A percentile compares a stretch with the other conserved stretches of the same genome.
Conservation (phyloP, 257 asterid genomes). For the Nicotiana otophora region DNA sequence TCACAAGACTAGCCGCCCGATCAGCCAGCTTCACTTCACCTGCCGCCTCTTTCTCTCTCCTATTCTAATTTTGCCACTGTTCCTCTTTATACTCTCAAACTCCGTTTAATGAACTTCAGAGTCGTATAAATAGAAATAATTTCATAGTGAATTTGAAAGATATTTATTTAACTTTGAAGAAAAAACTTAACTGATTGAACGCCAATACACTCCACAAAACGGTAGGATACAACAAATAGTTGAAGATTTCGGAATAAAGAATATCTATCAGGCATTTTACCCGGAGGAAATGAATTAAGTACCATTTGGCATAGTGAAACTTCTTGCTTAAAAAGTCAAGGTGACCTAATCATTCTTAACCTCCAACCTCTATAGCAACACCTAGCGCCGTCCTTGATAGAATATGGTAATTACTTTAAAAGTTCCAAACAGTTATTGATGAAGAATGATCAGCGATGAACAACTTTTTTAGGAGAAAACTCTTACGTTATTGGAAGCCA, state of each 20-base stretch:
- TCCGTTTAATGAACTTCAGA: not conserved
- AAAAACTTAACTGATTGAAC: no score
- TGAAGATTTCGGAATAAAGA: no score
- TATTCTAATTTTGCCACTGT: not conserved
- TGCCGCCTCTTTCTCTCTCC: not conserved
- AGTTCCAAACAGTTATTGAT: not conserved
- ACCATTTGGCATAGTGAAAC: no score
- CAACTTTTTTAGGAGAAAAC: not conserved
- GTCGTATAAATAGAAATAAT: no score
- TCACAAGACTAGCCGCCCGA: slow-evolving; percentile 31
- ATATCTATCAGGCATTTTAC: no score
- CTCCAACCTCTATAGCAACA: not conserved
- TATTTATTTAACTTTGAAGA: no score
- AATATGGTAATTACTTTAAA: not conserved
- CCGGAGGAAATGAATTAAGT: no score
- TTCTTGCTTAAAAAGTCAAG: not conserved
- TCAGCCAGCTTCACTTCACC: slow-evolving; percentile 14
- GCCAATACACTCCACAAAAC: no score
- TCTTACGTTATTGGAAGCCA: slow-evolving; percentile 1
- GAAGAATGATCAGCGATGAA: not conserved
- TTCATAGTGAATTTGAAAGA: no score
- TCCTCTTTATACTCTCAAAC: not conserved
- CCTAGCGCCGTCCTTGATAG: slow-evolving; percentile 12
- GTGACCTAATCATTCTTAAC: not conserved
- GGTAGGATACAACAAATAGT: no score